Evolutionary conservation across 2,329 filamentous ascomycete species (phyloP).

Genomic region (Nemania abortiva): DNA sequence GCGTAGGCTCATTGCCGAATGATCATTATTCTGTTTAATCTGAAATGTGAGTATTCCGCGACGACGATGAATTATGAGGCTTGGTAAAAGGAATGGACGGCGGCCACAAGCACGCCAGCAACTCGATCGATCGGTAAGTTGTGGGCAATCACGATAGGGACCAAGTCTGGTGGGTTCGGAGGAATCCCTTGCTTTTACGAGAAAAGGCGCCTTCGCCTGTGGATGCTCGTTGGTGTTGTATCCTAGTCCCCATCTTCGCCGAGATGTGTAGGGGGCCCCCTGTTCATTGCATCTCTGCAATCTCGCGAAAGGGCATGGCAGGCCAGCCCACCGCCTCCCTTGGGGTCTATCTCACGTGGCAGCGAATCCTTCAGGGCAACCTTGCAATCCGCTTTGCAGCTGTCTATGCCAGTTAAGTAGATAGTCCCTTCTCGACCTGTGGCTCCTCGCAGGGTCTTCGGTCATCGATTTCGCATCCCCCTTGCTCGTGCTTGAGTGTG

Average conservation of each 20-base stretch:
- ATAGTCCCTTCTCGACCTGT: neutral
- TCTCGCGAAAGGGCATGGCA: constrained; percentile 27
- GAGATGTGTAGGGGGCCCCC: constrained; percentile 29
- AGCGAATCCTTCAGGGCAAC: constrained; percentile 16
- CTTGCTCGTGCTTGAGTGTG: constrained; percentile 26
- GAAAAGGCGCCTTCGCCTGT: constrained; percentile 20
- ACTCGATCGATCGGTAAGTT: neutral
- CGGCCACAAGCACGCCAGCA: constrained; percentile 38
- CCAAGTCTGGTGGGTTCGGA: constrained; percentile 13
- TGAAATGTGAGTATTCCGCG: no score
- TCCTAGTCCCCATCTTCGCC: constrained; percentile 19
- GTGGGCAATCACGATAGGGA: constrained; percentile 14
- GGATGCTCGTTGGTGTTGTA: constrained; percentile 25
- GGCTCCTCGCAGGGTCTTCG: constrained; percentile 19
- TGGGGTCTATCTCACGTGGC: constrained; percentile 35
- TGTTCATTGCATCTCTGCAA: constrained; percentile 32
- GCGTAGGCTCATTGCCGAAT: constrained; percentile 39
- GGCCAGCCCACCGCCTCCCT: constrained; percentile 10
- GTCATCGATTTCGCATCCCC: constrained; percentile 32
- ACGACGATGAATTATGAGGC: neutral
- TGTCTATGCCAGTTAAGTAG: neutral
- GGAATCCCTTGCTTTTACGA: constrained; percentile 27
- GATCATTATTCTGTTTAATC: constrained; percentile 21
- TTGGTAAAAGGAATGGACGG: constrained; percentile 44
- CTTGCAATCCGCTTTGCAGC: neutral